Evolutionary conservation across 2,329 filamentous ascomycete genomes (phyloP).

Genomic region (Dactylella cylindrospora): DNA sequence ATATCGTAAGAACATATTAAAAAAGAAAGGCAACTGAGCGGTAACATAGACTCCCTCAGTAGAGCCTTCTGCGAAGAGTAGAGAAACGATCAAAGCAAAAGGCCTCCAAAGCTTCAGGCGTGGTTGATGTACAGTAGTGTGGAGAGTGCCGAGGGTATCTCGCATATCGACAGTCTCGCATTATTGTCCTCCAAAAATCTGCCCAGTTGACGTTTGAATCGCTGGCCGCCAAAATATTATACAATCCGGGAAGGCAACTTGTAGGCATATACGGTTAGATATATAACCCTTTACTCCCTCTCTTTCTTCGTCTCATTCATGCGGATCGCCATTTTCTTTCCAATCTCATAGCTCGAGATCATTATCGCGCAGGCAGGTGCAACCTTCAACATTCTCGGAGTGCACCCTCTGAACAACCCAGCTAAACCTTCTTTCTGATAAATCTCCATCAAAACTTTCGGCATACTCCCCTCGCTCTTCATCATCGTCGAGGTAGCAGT

Average conservation of each 20-base stretch:
- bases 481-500: constrained; percentile 51
- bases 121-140: too few species aligned
- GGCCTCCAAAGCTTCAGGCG: too few species aligned
- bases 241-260: too few species aligned
- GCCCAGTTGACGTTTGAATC: too few species aligned
- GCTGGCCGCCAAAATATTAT: too few species aligned
- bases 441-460: constrained; percentile 83
- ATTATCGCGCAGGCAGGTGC: constrained; percentile 97
- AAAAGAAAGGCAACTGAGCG: not conserved
- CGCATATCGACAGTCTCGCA: too few species aligned
- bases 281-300: constrained; percentile 2
- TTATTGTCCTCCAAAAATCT: too few species aligned
- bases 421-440: constrained; percentile 77
- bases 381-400: constrained; percentile 87
- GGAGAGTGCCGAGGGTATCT: too few species aligned
- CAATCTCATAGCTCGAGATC: constrained; percentile 77
- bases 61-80: too few species aligned
- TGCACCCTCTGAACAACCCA: constrained; percentile 89
- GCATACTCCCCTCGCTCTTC: constrained; percentile 76
- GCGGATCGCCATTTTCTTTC: constrained; percentile 79
- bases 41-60: too few species aligned
- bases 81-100: too few species aligned
- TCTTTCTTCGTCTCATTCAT: constrained; percentile 64
- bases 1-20: not conserved
- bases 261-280: too few species aligned